Conservation (phyloP, 129 eudicot species). For the Flaveria robusta region DNA sequence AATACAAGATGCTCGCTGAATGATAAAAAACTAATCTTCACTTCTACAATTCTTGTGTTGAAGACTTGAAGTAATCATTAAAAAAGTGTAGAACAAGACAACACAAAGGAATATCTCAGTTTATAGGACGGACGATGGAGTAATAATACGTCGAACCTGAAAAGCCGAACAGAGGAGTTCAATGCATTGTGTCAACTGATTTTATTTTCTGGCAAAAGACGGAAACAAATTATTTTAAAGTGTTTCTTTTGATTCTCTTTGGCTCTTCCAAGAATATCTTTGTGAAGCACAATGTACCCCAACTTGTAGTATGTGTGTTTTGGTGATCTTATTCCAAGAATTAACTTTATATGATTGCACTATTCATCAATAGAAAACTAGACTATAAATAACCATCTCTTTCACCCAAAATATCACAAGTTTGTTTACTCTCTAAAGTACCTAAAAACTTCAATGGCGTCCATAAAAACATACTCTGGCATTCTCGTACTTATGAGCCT, state of each 20-base stretch:
- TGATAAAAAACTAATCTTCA: not conserved
- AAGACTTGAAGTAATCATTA: too few species aligned
- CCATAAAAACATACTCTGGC: not conserved
- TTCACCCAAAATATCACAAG: not conserved
- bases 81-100: too few species aligned
- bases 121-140: too few species aligned
- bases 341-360: not conserved
- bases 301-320: not conserved
- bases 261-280: not conserved
- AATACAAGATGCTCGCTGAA: not conserved
- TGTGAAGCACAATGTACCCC: not conserved
- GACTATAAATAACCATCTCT: constrained; percentile 2
- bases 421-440: not conserved
- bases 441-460: not conserved
- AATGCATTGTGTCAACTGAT: not conserved
- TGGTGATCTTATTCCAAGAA: not conserved
- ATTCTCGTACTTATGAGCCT: not conserved
- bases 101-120: too few species aligned
- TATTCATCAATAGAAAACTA: not conserved
- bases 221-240: not conserved
- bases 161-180: too few species aligned
- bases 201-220: not conserved
- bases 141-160: too few species aligned
- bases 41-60: not conserved
- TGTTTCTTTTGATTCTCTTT: not conserved